Evolutionary conservation across 805 yeast genomes (phyloP), one percentile per base, ranked within the genome.

Genomic region (Yarrowia sp.): DNA sequence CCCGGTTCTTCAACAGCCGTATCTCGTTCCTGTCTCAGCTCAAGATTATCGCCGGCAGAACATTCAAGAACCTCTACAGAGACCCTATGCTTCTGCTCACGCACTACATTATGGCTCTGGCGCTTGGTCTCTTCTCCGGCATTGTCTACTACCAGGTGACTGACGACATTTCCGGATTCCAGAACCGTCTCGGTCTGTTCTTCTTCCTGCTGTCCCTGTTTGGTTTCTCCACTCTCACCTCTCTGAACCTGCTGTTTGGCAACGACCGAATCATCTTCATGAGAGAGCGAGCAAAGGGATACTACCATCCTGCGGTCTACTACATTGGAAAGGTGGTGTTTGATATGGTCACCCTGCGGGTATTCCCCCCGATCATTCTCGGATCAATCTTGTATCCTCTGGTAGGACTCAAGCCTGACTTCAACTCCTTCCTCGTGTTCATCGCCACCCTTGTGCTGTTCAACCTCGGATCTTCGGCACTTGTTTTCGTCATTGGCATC

Each of bases 161-260:
- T 41, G 88, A 90, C 70, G 97, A 93, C 72, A 93, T 94, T 62
- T 85, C 96, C 69, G 99, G 99, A 0, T 94, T 94, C 78, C 99
- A 94, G 73, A 94, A 94, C 74, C 81, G 99, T 68, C 79, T 94
- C 66, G 99, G 99, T 0, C 77, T 94, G 64, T 94, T 94, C 74
- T 93, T 94, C 78, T 94, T 94, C 73, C 75, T 92, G 58, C 78
- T 94, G 64, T 90, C 98, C 3, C 82, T 92, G 69, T 92, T 94
- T 77, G 99, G 99, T 0, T 94, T 94, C 73, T 87, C 96, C 0
- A 87, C 98, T 0, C 80, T 94, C 69, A 93, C 98, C 0, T 96
- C 97, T 0, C 77, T 94, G 61, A 93, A 91, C 66, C 83, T 97
- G 3, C 35, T 58, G n/a, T 94, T 94, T 73, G 85, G 96, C 0